Evolutionary conservation across 257 asterid genomes (phyloP), one percentile per base, ranked within the genome.

Genomic region (Solanum etuberosum): DNA sequence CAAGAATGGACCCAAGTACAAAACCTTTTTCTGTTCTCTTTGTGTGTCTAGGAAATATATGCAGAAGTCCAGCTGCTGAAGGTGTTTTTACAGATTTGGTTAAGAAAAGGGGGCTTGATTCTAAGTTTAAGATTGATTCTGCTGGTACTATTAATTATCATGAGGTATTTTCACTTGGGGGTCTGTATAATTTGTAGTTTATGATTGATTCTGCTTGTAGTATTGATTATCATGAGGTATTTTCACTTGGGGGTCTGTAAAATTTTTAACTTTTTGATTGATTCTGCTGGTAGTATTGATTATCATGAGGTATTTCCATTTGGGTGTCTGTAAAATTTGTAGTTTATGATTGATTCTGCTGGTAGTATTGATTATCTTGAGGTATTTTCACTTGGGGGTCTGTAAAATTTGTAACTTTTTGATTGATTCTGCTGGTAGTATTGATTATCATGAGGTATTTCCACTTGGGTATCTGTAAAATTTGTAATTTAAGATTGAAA

Each of bases 51-150:
- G 99, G 99, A 15, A 97, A 97, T 91, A 97, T 97, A 32, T 95
- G 99, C 68, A 92, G 99, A 90, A 97, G 98, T 90, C 98, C 99
- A n/a, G 99, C 99, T 27, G 99, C 98, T 18, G 98, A 97, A 85
- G 99, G 96, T 61, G 98, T 97, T 20, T 97, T 97, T 91, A 88
- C 91, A 1, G 94, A 97, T 88, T 92, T 95, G 35, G 98, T 97
- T 1, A 92, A 88, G 86, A 86, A 92, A 87, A 91, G 86, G 87
- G 91, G 92, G 5, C 94, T 97, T 63, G 94, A 93, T 35, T 73
- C 29, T 0, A 35, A 73, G 3, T 35, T 73, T 35, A 73, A 73
- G 81, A 95, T 97, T 86, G 99, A 95, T 90, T 97, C 99, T 85
- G 99, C 99, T 16, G 99, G 99, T 42, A 95, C 99, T 34, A 94